Evolutionary conservation across 1,284 basidiomycete species (phyloP).

Genomic region (Cerioporus squamosus): DNA sequence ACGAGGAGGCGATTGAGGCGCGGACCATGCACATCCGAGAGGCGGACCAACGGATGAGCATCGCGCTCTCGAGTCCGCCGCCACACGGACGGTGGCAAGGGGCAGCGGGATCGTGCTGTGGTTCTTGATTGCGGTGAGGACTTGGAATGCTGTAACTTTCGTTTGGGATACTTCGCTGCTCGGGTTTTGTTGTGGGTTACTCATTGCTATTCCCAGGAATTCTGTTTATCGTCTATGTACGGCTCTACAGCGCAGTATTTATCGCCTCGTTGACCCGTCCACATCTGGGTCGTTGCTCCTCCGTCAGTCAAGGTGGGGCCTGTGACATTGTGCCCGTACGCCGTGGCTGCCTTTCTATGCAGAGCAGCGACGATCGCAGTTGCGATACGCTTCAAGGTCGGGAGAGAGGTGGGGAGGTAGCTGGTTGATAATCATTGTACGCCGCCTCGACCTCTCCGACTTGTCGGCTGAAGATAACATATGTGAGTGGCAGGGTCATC

Average conservation of each 20-base stretch:
- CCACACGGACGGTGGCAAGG: conserved; percentile 3
- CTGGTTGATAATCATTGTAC: too few relatives aligned
- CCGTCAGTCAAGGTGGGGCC: too few relatives aligned
- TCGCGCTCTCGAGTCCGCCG: not conserved
- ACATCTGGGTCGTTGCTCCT: too few relatives aligned
- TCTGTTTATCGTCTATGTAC: conserved; percentile 17
- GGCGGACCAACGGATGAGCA: conserved; percentile 13
- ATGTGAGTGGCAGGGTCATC: too few relatives aligned
- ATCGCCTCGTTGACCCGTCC: not conserved
- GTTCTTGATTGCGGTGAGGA: conserved; percentile 1
- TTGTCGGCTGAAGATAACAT: too few relatives aligned
- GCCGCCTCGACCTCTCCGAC: too few relatives aligned
- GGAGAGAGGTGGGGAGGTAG: too few relatives aligned
- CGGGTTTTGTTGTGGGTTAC: conserved; percentile 1
- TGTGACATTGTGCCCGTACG: too few relatives aligned
- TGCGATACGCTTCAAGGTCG: too few relatives aligned
- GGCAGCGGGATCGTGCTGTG: conserved; percentile 9
- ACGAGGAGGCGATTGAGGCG: conserved; percentile 53
- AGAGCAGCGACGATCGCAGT: too few relatives aligned
- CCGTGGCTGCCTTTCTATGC: too few relatives aligned
- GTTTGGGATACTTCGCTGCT: not conserved
- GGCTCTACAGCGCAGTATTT: conserved; percentile 3
- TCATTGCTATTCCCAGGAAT: conserved; percentile 11
- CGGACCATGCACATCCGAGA: conserved; percentile 36
- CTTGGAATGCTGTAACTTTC: not conserved